A percentile compares a stretch with the other conserved stretches of the same genome.
Evolutionary conservation across 2,329 filamentous ascomycete species (phyloP).

Genomic region (Exophiala dermatitidis): DNA sequence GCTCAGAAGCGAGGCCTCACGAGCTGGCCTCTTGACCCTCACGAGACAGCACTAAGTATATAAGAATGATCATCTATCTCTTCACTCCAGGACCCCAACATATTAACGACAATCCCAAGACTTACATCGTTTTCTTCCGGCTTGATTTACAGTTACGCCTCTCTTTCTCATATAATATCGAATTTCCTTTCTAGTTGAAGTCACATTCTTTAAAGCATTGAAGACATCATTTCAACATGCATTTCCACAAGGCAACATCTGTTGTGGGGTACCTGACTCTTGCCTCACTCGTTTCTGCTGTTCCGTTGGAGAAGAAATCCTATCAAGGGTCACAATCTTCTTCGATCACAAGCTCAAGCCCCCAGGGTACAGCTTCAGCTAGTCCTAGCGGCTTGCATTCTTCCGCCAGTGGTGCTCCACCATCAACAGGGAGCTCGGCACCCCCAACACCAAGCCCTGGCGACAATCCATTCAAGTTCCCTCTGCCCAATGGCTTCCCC

Average conservation of each 20-base stretch:
- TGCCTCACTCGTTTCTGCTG: conserved; percentile 17
- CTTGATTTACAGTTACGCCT: too few relatives aligned
- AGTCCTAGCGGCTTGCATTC: background rate
- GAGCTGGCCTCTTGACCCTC: too few relatives aligned
- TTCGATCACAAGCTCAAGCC: background rate
- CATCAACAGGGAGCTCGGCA: background rate
- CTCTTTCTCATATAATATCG: too few relatives aligned
- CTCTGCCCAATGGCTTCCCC: conserved; percentile 50
- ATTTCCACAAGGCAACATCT: conserved; percentile 9
- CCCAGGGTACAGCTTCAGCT: background rate
- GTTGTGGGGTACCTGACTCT: conserved; percentile 18
- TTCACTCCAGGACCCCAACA: too few relatives aligned
- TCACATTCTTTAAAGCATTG: conserved; percentile 8
- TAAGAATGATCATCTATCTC: too few relatives aligned
- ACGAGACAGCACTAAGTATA: too few relatives aligned
- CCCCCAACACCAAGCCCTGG: conserved; percentile 2
- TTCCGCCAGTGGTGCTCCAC: background rate
- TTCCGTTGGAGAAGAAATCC: conserved; percentile 14
- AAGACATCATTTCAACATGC: conserved; percentile 13
- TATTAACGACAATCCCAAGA: too few relatives aligned
- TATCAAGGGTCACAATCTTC: conserved; percentile 1
- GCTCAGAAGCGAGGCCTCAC: too few relatives aligned
- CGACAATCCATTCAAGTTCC: conserved; percentile 22
- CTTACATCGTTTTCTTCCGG: too few relatives aligned
- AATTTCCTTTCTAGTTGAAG: conserved; percentile 8